Evolutionary conservation across 73 alveolate species (phyloP).

Genomic region (Halteria grandinella): DNA sequence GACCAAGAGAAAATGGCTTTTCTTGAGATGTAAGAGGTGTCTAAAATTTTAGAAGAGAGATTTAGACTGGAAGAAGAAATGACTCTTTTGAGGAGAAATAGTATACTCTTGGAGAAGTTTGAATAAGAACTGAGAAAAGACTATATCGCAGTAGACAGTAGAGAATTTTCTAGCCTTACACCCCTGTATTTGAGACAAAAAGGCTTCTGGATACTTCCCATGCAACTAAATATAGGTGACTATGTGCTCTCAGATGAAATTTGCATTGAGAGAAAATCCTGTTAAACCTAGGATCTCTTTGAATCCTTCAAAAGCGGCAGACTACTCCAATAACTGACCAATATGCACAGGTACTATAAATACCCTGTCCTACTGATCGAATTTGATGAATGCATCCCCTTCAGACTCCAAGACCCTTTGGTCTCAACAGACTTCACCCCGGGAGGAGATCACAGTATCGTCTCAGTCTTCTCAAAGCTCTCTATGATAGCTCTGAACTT

Average conservation of each 20-base stretch:
- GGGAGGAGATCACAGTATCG: conserved; percentile 35
- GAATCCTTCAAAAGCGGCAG: conserved; percentile 83
- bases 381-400: conserved; percentile 81
- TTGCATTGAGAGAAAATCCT: conserved; percentile 92
- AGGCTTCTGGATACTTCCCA: conserved; percentile 81
- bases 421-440: conserved; percentile 13
- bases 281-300: conserved; percentile 87
- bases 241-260: conserved; percentile 83
- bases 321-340: conserved; percentile 76
- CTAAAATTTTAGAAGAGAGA: conserved; percentile 7
- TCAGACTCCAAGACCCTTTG: conserved; percentile 18
- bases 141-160: conserved; percentile 71
- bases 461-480: conserved; percentile 37
- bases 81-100: background rate
- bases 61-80: conserved; percentile 16
- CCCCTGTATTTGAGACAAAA: conserved; percentile 81
- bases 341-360: conserved; percentile 81
- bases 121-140: conserved; percentile 37
- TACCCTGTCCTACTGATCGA: conserved; percentile 85
- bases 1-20: conserved; percentile 11
- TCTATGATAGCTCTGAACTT: conserved; percentile 43
- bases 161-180: conserved; percentile 86
- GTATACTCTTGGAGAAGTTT: background rate
- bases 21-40: background rate
- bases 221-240: conserved; percentile 89